These are phyloP conservation scores for Choiromyces venosus DNA, from an alignment of 495 filamentous ascomycete species.

Conservation along the genomic window DNA sequence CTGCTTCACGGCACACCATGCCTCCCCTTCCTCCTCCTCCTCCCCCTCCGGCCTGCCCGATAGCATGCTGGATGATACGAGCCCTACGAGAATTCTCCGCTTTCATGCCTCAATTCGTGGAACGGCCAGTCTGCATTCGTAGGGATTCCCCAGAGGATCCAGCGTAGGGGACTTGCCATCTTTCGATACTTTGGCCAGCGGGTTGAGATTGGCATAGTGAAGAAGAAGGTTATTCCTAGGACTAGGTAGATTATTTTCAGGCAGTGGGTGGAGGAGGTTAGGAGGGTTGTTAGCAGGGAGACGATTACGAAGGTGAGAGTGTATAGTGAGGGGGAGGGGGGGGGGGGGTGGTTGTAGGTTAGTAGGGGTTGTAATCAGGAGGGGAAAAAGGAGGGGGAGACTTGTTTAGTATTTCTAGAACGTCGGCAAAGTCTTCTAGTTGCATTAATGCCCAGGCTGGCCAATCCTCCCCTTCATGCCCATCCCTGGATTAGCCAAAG, in stretches of 20 bases:
- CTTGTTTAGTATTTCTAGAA: conserved; percentile 47
- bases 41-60: background rate
- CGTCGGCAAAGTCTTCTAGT: conserved; percentile 46
- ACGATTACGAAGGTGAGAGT: conserved; percentile 43
- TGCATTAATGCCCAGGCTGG: conserved; percentile 47
- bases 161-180: conserved; percentile 46
- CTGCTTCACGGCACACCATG: conserved; percentile 5
- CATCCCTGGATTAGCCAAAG: too few species aligned
- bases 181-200: conserved; percentile 47
- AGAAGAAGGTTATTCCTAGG: conserved; percentile 46
- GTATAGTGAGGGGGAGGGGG: conserved; percentile 41
- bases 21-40: conserved; percentile 8
- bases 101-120: conserved; percentile 13
- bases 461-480: conserved; percentile 43
- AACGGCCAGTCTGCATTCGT: conserved; percentile 24
- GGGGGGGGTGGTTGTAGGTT: conserved; percentile 26
- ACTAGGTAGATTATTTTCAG: conserved; percentile 46
- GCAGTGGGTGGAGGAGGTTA: conserved; percentile 42
- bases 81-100: conserved; percentile 14
- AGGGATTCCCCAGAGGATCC: conserved; percentile 45
- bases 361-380: background rate
- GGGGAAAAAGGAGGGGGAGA: conserved; percentile 15
- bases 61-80: background rate
- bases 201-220: conserved; percentile 46
- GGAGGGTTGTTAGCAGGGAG: conserved; percentile 40